Evolutionary conservation across 139 green algal genomes (phyloP).

Genomic region (Asterochloris sp.): DNA sequence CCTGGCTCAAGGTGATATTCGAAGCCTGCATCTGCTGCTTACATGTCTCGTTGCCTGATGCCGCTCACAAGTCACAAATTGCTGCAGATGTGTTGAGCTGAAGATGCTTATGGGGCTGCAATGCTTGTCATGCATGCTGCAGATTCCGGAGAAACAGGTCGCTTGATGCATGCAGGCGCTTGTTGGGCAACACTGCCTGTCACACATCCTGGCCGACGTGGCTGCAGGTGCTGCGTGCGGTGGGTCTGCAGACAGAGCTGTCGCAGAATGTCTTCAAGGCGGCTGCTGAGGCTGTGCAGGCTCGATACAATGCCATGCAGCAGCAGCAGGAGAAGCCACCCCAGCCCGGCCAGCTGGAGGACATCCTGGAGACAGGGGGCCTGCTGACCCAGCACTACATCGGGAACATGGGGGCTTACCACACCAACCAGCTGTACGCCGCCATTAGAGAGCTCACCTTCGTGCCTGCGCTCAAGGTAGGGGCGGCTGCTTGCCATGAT

Average conservation of each 20-base stretch:
- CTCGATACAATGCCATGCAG: not conserved
- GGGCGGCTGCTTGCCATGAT: not conserved
- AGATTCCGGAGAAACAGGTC: not conserved
- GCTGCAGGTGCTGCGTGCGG: slow-evolving; percentile 32
- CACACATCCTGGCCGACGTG: too few species aligned
- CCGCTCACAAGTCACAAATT: too few species aligned
- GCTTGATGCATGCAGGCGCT: too few species aligned
- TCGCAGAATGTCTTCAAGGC: slow-evolving; percentile 26
- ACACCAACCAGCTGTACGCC: not conserved
- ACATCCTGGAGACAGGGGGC: slow-evolving; percentile 1
- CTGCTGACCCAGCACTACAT: slow-evolving; percentile 16
- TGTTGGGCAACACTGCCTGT: too few species aligned
- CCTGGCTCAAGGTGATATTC: slow-evolving; percentile 40
- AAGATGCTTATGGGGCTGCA: too few species aligned
- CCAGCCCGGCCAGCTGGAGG: not conserved
- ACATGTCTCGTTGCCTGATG: too few species aligned
- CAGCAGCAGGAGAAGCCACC: not conserved
- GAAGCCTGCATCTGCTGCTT: too few species aligned
- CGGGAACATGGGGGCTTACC: not conserved
- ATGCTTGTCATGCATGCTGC: not conserved
- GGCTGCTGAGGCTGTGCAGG: slow-evolving; percentile 34
- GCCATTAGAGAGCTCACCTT: slow-evolving; percentile 11
- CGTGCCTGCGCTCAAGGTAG: slow-evolving; percentile 27
- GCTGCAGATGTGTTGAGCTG: too few species aligned
- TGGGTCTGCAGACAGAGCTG: slow-evolving; percentile 25